Evolutionary conservation across 768 basidiomycete species (phyloP), one percentile per base, ranked within the genome.

Genomic region (Nidula microcarpa): DNA sequence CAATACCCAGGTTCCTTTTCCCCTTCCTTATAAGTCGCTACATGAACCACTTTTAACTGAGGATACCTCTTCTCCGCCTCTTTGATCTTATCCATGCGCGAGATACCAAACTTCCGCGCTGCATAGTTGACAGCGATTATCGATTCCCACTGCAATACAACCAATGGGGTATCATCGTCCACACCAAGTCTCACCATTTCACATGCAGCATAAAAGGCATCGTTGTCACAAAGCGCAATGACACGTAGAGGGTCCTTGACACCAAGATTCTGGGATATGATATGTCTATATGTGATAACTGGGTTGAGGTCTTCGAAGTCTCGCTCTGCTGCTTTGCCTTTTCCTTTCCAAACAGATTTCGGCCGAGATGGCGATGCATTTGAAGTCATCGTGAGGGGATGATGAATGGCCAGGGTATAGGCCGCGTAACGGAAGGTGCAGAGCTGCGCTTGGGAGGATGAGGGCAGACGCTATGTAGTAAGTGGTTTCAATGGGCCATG

Each of bases 81-180:
- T 62, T 85, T 79, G 54, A 86, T 73, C 65, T 85, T 87, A 68
- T 87, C 88, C 84, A 93, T 91, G 45, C 96, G 75, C n/a, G 92
- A 91, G 60, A 99, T 95, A 4, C 95, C 96, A 64, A 81, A 98
- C 62, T 84, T 85, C 57, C 97, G 81, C 0, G 97, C 96, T 4
- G 94, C 87, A 64, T 99, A 98, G 69, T 95, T 98, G 57, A 98
- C 89, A 0, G 97, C 97, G 54, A 99, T 98, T 50, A 95, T 65
- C 13, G 83, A 76, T 44, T 89, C 82, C 94, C 94, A 95, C 58
- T 96, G 94, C 43, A 87, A 78, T 5, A 94, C 92, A 5, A 92
- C 90, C 9, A 95, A 75, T 0, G 93, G 92, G 1, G 63, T 76
- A 14, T 78, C 75, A 41, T 78, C 77, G 44, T 72, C 71, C 2